Base-by-base conservation (phyloP, 1,139 yeast species). In the Zygosaccharomyces sapae region DNA sequence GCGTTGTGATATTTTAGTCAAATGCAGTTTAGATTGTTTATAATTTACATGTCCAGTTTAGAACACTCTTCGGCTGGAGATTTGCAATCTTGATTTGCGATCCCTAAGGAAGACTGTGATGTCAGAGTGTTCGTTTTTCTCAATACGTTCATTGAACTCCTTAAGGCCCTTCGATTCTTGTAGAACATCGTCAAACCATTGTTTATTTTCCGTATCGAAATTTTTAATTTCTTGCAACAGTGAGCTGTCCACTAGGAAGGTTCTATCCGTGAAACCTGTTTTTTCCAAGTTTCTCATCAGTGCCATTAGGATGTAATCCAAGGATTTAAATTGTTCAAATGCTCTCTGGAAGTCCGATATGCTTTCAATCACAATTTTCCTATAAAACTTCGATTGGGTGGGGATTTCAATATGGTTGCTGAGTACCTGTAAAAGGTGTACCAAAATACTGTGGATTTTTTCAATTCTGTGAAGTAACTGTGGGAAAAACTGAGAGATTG, bases 61-160 rank as follows among this genome's bases (percentile, higher is more conserved):
- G 33, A 54, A 51, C 8, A 54, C 49, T 41, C 52, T 54, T 30
- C 58, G 49, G 29, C 47, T 48, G 13, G 47, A 35, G 8, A 55
- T 53, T 33, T 45, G 47, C 20, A 55, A 44, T 31, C 51, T 43
- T 19, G 50, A 13, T 42, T 55, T 55, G 35, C 58, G 50, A 16
- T 48, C 45, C n/a, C 41, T 45, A n/a, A 51, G 22, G 35, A 51
- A 55, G 13, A 16, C 9, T 29, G 25, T 16, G 24, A 38, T 18
- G 25, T 38, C 41, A 29, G 34, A 19, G n/a, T 38, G 24, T 25
- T n/a, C 34, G 2, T 22, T 4, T 22, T 22, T 6, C 8, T 38
- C 20, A 18, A 33, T 3, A 12, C 12, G 39, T 12, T 31, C 34
- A 8, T 31, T 31, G 30, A 19, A 52, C 12, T 49, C 51, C 4